Percentiles rank a stretch among this genome's conserved stretches.
Evolutionary conservation across 495 filamentous ascomycete genomes (phyloP).

Genomic region (Xylaria venustula): DNA sequence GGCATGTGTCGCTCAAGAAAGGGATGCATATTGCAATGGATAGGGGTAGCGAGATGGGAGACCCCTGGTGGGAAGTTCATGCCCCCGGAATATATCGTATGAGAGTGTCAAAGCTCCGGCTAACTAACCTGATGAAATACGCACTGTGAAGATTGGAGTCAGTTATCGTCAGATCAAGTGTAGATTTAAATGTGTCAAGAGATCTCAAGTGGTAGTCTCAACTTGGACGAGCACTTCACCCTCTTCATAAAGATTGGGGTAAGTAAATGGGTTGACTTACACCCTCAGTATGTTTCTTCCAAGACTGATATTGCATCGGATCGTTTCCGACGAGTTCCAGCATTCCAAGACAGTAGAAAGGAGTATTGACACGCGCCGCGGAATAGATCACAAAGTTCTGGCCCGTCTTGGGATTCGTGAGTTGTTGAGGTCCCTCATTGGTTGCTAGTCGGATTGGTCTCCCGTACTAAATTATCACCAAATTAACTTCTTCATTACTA

Average conservation of each 20-base stretch:
- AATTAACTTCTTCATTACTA: constrained; percentile 1
- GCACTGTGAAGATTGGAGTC: constrained; percentile 14
- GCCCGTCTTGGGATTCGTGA: constrained; percentile 45
- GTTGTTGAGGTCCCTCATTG: constrained; percentile 51
- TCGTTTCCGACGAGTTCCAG: constrained; percentile 46
- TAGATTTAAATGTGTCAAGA: not conserved
- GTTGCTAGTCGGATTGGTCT: constrained; percentile 41
- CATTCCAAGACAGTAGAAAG: constrained; percentile 39
- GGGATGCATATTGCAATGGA: not conserved
- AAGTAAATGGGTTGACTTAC: not conserved
- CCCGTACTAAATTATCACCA: constrained; percentile 29
- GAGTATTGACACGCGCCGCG: constrained; percentile 46
- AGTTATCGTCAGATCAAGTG: not conserved
- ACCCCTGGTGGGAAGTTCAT: not conserved
- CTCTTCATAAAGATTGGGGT: too few species aligned
- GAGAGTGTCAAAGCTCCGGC: not conserved
- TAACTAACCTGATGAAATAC: constrained; percentile 43
- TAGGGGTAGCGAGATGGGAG: not conserved
- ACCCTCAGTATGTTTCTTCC: constrained; percentile 43
- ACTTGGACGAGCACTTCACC: not conserved
- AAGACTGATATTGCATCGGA: constrained; percentile 49
- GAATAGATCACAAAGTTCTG: constrained; percentile 49
- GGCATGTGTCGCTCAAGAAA: too few species aligned
- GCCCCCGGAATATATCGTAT: not conserved
- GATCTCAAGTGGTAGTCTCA: not conserved